Evolutionary conservation across 306 rosid genomes (phyloP).

Genomic region (Cicer cuneatum): DNA sequence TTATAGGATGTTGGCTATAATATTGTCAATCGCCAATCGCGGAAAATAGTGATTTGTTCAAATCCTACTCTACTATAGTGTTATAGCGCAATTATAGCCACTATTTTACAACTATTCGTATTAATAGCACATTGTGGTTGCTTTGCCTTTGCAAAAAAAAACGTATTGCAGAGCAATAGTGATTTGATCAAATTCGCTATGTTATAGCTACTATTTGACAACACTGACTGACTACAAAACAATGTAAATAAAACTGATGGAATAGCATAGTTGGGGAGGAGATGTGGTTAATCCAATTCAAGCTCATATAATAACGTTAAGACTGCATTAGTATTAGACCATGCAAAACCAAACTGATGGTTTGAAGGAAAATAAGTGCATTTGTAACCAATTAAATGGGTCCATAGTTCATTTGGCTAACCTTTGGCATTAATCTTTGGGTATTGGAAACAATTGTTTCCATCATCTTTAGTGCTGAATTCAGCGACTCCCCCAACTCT

Average conservation of each 20-base stretch:
- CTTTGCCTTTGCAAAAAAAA: too few relatives aligned
- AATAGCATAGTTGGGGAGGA: not conserved
- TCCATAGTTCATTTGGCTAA: conserved; percentile 40
- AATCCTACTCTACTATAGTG: too few relatives aligned
- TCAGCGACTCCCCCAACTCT: conserved; percentile 70
- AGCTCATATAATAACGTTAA: conserved; percentile 24
- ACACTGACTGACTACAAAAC: not conserved
- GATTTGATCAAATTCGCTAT: too few relatives aligned
- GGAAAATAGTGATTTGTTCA: too few relatives aligned
- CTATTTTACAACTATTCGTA: too few relatives aligned
- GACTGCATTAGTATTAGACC: not conserved
- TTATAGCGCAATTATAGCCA: too few relatives aligned
- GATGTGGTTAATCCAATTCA: not conserved
- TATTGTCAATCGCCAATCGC: too few relatives aligned
- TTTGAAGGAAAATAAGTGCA: conserved; percentile 19
- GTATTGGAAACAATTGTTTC: conserved; percentile 59
- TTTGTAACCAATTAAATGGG: conserved; percentile 1
- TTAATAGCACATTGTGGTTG: too few relatives aligned
- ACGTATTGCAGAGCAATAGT: too few relatives aligned
- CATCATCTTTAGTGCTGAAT: conserved; percentile 66
- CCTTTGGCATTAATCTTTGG: conserved; percentile 68
- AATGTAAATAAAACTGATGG: not conserved
- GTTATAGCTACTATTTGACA: too few relatives aligned
- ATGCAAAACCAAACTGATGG: not conserved
- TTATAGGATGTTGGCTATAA: not conserved